Base-by-base conservation (phyloP, 345 rosid genomes). In the Arabidopsis suecica region DNA sequence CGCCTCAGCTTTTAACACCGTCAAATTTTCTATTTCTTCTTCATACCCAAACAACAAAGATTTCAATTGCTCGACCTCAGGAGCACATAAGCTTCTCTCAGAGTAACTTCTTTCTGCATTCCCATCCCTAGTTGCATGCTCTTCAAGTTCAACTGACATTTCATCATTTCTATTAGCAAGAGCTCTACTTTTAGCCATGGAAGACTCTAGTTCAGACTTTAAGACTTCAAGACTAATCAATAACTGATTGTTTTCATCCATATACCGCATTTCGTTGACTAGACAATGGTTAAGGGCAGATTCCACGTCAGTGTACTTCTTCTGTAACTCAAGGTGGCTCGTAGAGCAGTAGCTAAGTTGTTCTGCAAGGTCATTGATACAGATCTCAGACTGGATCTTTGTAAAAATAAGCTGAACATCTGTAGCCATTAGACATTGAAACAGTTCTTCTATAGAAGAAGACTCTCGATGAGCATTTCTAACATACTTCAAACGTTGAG, bases 241-340 rank as follows among this genome's bases (percentile, higher is more conserved):
- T 64, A 86, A 69, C 47, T 80, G 84, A 42, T n/a, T 73, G 84
- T 87, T 90, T 80, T 90, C 95, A 83, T 88, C 90, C 61, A 47
- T 73, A 66, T 68, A 78, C 63, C 75, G 81, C 2, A 69, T 69
- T 80, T 90, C 88, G 65, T 76, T 79, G 63, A 83, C 86, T 71
- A 84, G 86, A 81, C 83, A 87, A 38, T 57, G 65, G 83, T 75
- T 84, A 18, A 89, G 90, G 42, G 57, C 50, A 53, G 75, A 73
- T 75, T 92, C 91, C 45, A 82, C 49, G 69, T 84, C 82, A 63
- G 74, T 53, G 78, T 85, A 80, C 88, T 88, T 87, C 80, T 73
- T 82, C 69, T 75, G 86, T 71, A 85, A 83, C 78, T 83, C 89
- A 41, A 71, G 57, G 61, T 80, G 74, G 60, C 81, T 79, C 61